Evolutionary conservation across 257 asterid species (phyloP).

Genomic region (Buddleja alternifolia): DNA sequence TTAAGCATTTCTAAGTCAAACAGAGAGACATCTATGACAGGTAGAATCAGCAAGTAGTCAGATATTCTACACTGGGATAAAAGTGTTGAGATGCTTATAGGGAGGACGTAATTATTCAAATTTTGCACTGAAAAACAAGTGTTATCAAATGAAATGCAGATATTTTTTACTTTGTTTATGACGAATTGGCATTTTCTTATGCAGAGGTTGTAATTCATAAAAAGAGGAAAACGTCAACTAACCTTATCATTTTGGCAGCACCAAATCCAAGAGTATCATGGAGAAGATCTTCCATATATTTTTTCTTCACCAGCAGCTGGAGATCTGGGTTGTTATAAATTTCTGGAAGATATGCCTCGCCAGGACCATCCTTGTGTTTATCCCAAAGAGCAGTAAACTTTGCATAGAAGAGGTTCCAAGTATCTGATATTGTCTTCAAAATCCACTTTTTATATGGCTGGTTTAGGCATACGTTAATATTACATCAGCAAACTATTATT

Average conservation of each 20-base stretch:
- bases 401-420: slow-evolving; percentile 82
- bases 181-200: background rate
- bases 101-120: background rate
- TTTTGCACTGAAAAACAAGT: background rate
- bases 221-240: slow-evolving; percentile 9
- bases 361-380: slow-evolving; percentile 83
- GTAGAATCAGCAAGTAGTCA: slow-evolving; percentile 1
- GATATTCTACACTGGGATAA: background rate
- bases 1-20: slow-evolving; percentile 9
- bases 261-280: slow-evolving; percentile 94
- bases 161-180: background rate
- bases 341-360: slow-evolving; percentile 93
- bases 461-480: slow-evolving; percentile 6
- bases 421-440: slow-evolving; percentile 73
- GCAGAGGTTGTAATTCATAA: slow-evolving; percentile 1
- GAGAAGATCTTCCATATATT: slow-evolving; percentile 75
- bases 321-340: slow-evolving; percentile 73
- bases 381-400: slow-evolving; percentile 93
- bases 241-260: slow-evolving; percentile 98
- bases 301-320: slow-evolving; percentile 55
- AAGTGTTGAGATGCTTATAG: background rate
- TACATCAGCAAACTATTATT: background rate
- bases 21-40: background rate
- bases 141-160: slow-evolving; percentile 5
- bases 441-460: slow-evolving; percentile 87